Percentiles rank a stretch among this genome's conserved stretches.
phyloP scores from a whole-genome alignment of 768 basidiomycete species.

The Lanmaoa rubissima region DNA sequence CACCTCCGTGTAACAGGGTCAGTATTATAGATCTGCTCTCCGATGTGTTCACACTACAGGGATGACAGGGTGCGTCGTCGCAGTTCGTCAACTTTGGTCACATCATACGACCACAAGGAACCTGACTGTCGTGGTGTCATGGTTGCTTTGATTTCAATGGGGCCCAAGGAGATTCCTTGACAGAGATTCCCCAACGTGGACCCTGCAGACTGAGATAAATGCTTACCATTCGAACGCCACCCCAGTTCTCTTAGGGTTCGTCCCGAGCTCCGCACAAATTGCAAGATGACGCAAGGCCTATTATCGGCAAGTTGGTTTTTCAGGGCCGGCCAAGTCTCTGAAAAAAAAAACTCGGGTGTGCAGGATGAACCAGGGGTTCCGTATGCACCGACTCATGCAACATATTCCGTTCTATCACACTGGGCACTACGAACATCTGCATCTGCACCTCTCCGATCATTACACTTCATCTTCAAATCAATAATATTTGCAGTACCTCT shows the following conservation, averaged over 20 bases:
- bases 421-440: too few species aligned
- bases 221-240: neutral
- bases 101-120: neutral
- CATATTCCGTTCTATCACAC: too few species aligned
- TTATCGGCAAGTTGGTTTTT: neutral
- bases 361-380: neutral
- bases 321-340: neutral
- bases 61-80: neutral
- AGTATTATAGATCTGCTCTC: neutral
- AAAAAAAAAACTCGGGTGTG: too few species aligned
- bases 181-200: neutral
- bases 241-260: neutral
- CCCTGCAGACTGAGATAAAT: neutral
- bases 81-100: neutral
- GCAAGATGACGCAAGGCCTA: neutral
- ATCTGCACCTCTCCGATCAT: neutral
- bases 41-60: neutral
- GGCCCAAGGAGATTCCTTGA: neutral
- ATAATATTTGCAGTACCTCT: neutral
- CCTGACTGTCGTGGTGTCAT: neutral
- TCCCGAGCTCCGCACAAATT: neutral
- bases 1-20: neutral
- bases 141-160: neutral
- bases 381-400: neutral
- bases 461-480: neutral